A percentile compares a stretch with the other conserved stretches of the same genome.
These are phyloP conservation scores for Chaetomium sp. DNA, from an alignment of 2,329 filamentous ascomycete species.

Conservation along the genomic window DNA sequence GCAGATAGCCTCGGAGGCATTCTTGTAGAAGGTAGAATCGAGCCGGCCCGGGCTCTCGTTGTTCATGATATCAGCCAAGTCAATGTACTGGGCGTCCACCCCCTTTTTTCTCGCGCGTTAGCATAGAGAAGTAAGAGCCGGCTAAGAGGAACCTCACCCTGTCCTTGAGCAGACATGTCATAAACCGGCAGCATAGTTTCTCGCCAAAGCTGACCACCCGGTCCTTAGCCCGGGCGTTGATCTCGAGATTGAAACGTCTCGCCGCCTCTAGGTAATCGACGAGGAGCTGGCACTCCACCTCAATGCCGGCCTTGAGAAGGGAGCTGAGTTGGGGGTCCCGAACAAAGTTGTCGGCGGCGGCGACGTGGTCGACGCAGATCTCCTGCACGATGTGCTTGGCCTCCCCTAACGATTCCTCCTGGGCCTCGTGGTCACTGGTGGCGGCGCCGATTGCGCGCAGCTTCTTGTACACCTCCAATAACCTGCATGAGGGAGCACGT, in stretches of 20 bases:
- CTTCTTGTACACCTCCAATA: slow-evolving; percentile 62
- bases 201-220: slow-evolving; percentile 94
- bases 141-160: slow-evolving; percentile 46
- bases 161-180: slow-evolving; percentile 82
- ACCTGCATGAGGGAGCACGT: slow-evolving; percentile 41
- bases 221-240: slow-evolving; percentile 77
- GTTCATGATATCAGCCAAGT: slow-evolving; percentile 80
- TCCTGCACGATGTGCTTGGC: slow-evolving; percentile 77
- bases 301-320: slow-evolving; percentile 66
- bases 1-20: slow-evolving; percentile 61
- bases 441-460: slow-evolving; percentile 57
- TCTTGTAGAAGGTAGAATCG: slow-evolving; percentile 69
- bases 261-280: slow-evolving; percentile 70
- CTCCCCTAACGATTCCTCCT: slow-evolving; percentile 58
- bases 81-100: slow-evolving; percentile 85
- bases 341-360: slow-evolving; percentile 67
- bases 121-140: slow-evolving; percentile 20
- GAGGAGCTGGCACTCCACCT: slow-evolving; percentile 78
- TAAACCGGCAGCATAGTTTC: slow-evolving; percentile 90
- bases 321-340: slow-evolving; percentile 58
- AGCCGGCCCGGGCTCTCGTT: slow-evolving; percentile 62
- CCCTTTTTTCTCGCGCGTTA: slow-evolving; percentile 53
- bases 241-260: slow-evolving; percentile 70
- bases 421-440: slow-evolving; percentile 55
- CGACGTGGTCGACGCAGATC: slow-evolving; percentile 80